Percentiles rank a stretch among this genome's conserved stretches.
phyloP scores from a whole-genome alignment of 805 yeast species.

The Nakazawaea anatomiae region DNA sequence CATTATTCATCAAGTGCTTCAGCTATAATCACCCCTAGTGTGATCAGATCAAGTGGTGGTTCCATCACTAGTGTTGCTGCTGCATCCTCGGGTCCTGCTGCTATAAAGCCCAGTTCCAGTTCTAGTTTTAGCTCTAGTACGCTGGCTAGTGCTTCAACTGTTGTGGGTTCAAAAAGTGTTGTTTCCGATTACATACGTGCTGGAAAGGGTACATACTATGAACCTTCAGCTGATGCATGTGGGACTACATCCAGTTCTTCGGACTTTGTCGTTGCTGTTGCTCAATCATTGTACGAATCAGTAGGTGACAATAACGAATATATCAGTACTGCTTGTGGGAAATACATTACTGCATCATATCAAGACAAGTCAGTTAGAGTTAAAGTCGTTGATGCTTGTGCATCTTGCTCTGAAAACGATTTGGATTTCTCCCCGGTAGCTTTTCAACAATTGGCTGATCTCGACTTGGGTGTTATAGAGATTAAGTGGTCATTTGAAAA shows the following conservation, averaged over 20 bases:
- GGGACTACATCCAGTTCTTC: constrained; percentile 37
- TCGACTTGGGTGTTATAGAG: constrained; percentile 45
- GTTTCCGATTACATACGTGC: constrained; percentile 6
- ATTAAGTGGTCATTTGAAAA: constrained; percentile 37
- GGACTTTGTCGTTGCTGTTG: constrained; percentile 52
- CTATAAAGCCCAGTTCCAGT: no score
- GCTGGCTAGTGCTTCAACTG: constrained; percentile 13
- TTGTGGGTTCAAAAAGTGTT: constrained; percentile 4
- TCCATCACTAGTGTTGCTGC: no score
- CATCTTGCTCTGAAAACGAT: constrained; percentile 42
- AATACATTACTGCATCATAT: constrained; percentile 38
- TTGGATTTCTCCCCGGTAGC: constrained; percentile 62
- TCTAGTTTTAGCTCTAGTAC: constrained; percentile 5
- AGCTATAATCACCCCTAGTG: no score
- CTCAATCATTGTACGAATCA: constrained; percentile 36
- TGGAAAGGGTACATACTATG: constrained; percentile 40
- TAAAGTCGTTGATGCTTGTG: constrained; percentile 53
- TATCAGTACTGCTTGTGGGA: constrained; percentile 28
- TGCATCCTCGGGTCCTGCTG: no score
- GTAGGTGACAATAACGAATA: constrained; percentile 29
- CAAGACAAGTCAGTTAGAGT: constrained; percentile 49
- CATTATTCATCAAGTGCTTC: no score
- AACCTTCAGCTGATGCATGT: constrained; percentile 46
- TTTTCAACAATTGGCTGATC: constrained; percentile 43
- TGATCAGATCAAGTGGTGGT: no score